Evolutionary conservation across 192 early-diverging fungal species (phyloP), one percentile per base, ranked within the genome.

Genomic region (Entomortierella parvispora): DNA sequence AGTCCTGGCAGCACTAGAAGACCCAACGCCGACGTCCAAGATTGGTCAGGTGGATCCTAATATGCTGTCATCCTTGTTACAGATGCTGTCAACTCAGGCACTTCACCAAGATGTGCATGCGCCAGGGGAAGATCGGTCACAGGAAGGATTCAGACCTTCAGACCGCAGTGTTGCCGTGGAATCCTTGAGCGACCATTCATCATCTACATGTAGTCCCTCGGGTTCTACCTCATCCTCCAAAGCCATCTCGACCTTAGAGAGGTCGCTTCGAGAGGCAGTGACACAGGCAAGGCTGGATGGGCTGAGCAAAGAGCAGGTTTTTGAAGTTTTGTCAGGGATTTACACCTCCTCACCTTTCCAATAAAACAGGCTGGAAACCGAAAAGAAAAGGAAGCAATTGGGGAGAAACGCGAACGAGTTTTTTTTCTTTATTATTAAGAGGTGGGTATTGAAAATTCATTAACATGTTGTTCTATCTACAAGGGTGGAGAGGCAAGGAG

Each of bases 11-110:
- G 7, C 25, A 12, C 14, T 23, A 31, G 64, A 23, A 18, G 20
- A 14, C 15, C 49, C 52, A 9, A 23, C 12, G 18, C 34, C 28
- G 0, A 18, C 64, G 12, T 11, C 44, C 7, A n/a, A 25, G 8
- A 40, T 46, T 14, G 69, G 61, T 25, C 69, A 71, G 23, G 46
- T 71, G 0, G 62, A 71, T 23, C 55, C 61, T n/a, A 59, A 49
- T 11, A 71, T 65, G 69, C 48, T 71, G 17, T 64, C 69, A 14
- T 71, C 69, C 0, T 31, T 71, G 14, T n/a, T 71, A 2, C 61
- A 71, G 34, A 64, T 58, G 55, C 45, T 71, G 3, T 45, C 48
- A 46, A 26, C 25, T 15, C 32, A 71, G n/a, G 31, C 49, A 4
- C 11, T 28, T 10, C 48, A 55, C 12, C 64, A 56, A 22, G 18